Percentiles rank a stretch among this genome's conserved stretches.
Evolutionary conservation across 352 stramenopile genomes (phyloP).

Genomic region (Pythium brassicae): DNA sequence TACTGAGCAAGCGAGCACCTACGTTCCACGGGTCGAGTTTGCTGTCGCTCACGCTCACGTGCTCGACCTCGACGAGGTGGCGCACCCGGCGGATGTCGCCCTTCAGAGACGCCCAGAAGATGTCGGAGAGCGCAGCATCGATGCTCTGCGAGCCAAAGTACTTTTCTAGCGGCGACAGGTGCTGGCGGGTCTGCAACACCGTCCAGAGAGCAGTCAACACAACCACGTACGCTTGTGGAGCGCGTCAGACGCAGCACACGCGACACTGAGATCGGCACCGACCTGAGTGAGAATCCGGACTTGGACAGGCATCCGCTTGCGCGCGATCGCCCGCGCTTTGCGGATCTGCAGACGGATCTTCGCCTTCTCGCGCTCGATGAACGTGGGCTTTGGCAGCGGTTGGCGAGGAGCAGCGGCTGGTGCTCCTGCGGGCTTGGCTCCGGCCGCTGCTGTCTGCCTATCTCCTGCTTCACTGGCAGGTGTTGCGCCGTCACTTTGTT

Average conservation of each 20-base stretch:
- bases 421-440: neutral
- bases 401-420: neutral
- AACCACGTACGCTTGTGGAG: too few species aligned
- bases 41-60: constrained; percentile 34
- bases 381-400: constrained; percentile 24
- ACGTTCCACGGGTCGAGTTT: constrained; percentile 68
- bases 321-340: constrained; percentile 40
- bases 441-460: neutral
- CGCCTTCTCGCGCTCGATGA: constrained; percentile 46
- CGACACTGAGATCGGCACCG: neutral
- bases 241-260: too few species aligned
- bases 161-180: constrained; percentile 52
- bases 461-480: neutral
- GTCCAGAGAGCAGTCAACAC: neutral
- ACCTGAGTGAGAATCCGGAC: constrained; percentile 59
- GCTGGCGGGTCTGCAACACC: constrained; percentile 26
- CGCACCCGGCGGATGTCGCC: constrained; percentile 49
- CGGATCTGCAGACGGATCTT: constrained; percentile 56
- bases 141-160: constrained; percentile 54
- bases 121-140: constrained; percentile 52
- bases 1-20: constrained; percentile 1
- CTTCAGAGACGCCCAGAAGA: constrained; percentile 69
- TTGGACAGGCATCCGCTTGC: constrained; percentile 63
- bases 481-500: neutral
- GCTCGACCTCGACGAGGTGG: constrained; percentile 59